Evolutionary conservation across 345 rosid species (phyloP).

Genomic region (Corchorus olitorius): DNA sequence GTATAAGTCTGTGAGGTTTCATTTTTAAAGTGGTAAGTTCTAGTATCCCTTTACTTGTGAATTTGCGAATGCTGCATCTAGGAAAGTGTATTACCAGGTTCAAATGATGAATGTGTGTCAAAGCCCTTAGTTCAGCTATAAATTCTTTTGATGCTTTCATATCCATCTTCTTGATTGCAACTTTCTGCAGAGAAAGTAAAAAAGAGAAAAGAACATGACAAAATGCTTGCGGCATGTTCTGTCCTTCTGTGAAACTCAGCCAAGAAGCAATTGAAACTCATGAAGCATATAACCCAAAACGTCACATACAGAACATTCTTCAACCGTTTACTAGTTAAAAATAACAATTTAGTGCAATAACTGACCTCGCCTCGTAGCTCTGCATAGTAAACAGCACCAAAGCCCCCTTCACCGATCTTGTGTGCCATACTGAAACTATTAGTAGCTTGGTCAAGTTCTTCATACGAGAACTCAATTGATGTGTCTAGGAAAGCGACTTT

Average conservation of each 20-base stretch:
- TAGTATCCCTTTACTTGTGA: no score
- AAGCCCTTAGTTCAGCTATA: conserved; percentile 81
- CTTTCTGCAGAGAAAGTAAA: conserved; percentile 54
- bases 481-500: conserved; percentile 72
- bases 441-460: conserved; percentile 89
- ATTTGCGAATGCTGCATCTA: not conserved
- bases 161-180: conserved; percentile 97
- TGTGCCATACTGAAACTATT: conserved; percentile 74
- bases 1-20: no score
- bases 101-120: conserved; percentile 86
- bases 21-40: no score
- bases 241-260: not conserved
- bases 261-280: not conserved
- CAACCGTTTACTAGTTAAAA: conserved; percentile 11
- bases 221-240: not conserved
- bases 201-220: not conserved
- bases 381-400: conserved; percentile 86
- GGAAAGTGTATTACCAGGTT: conserved; percentile 64
- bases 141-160: conserved; percentile 93
- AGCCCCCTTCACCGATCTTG: conserved; percentile 91
- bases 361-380: conserved; percentile 89
- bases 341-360: not conserved
- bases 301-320: not conserved
- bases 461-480: conserved; percentile 77
- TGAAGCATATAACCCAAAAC: not conserved